Conservation (phyloP, 768 basidiomycete genomes). For the Rhodotorula graminis region DNA sequence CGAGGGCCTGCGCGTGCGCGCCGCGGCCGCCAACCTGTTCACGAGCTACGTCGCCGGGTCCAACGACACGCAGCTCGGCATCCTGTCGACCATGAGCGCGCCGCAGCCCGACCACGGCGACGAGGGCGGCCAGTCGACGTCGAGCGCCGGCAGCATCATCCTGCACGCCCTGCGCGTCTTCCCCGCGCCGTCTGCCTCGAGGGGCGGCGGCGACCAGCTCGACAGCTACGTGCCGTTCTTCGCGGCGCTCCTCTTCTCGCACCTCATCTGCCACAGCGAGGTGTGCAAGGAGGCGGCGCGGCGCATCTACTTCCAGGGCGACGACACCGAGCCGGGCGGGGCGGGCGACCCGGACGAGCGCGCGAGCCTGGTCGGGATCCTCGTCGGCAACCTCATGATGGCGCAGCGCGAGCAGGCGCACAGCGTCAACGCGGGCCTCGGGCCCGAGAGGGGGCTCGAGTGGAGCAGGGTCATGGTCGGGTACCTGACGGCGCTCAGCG, state of each 20-base stretch:
- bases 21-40: conserved; percentile 72
- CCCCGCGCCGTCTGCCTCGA: conserved; percentile 47
- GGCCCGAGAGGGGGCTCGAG: conserved; percentile 63
- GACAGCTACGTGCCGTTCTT: conserved; percentile 56
- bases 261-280: conserved; percentile 62
- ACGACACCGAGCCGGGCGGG: conserved; percentile 41
- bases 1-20: conserved; percentile 68
- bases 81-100: conserved; percentile 46
- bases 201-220: conserved; percentile 36
- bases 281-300: conserved; percentile 50
- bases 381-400: conserved; percentile 84
- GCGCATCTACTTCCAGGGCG: conserved; percentile 46
- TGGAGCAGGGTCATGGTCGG: conserved; percentile 86
- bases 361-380: conserved; percentile 71
- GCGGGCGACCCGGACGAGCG: conserved; percentile 51
- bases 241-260: conserved; percentile 70
- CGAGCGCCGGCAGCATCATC: conserved; percentile 48
- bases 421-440: conserved; percentile 53
- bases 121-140: conserved; percentile 25
- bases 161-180: conserved; percentile 47
- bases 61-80: conserved; percentile 47
- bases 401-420: conserved; percentile 62
- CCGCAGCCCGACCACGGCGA: conserved; percentile 19
- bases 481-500: conserved; percentile 73
- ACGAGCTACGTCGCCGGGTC: conserved; percentile 53